Base-by-base conservation (phyloP, 805 yeast genomes). In the Helenozyma rhizophorensis region DNA sequence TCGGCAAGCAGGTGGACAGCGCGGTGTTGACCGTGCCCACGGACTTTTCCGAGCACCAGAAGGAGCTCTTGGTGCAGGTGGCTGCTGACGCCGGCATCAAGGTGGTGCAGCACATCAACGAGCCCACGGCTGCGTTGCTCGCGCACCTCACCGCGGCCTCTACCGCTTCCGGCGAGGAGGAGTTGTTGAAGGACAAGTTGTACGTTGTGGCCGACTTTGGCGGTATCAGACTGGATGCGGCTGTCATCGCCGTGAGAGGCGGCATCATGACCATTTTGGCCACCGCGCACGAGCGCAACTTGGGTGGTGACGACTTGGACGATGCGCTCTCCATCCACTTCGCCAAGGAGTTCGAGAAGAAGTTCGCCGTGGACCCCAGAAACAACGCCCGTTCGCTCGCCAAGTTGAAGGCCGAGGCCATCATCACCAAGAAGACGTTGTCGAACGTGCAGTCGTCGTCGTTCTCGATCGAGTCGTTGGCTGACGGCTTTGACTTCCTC, bases 171-270 rank as follows among this genome's bases (percentile, higher is more conserved):
- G 73, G 62, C 25, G 48, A 49, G 30, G 76, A 72, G 42, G 61
- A 65, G 34, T 59, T 72, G 41, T 50, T 51, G 35, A 64, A 76
- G 46, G 95, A 87, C 64, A 82, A 82, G 69, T 62, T 85, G 39
- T 80, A 80, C 53, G 94, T 87, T 30, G 96, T 93, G 48, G 94
- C 95, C 34, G 98, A 93, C 63, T 85, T 93, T 53, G 98, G 98
- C 60, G 97, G 96, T 56, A 74, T 88, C 49, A 77, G 97, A 65
- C 81, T 95, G 25, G 97, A 93, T 57, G 96, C 89, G 42, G 96
- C 97, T 39, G 89, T 93, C 32, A 69, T 93, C 51, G 80, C 97
- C 25, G 84, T 82, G 33, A 80, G 97, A 70, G 96, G 96, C 44
- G 98, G 98, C 53, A 76, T 93, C 47, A 73, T 85, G 65, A 90